These are phyloP conservation scores for Lactifluus volemus DNA, from an alignment of 768 basidiomycete species.

Conservation along the genomic window DNA sequence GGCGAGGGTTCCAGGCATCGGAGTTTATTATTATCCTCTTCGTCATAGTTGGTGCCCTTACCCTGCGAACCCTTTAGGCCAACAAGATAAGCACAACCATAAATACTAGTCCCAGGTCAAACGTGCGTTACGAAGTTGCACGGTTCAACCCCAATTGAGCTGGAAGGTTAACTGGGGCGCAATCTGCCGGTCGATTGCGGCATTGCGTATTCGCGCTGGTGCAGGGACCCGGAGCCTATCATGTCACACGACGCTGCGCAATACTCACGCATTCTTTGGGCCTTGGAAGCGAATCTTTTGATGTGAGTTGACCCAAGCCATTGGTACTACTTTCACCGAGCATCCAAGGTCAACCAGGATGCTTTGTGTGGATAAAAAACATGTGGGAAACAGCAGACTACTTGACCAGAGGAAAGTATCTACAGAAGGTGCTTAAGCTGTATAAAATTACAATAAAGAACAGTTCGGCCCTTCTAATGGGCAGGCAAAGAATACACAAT, in stretches of 20 bases:
- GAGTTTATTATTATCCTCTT: slow-evolving; percentile 1
- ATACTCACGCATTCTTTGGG: background rate
- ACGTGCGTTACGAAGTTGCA: background rate
- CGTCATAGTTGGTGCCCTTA: slow-evolving; percentile 11
- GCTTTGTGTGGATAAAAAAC: background rate
- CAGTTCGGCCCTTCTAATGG: background rate
- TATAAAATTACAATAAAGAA: background rate
- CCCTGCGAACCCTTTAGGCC: background rate
- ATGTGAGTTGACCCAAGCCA: background rate
- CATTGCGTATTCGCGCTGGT: slow-evolving; percentile 1
- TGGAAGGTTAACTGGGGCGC: background rate
- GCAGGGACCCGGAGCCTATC: background rate
- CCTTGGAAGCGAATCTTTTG: background rate
- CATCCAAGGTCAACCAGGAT: background rate
- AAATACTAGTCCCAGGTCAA: background rate
- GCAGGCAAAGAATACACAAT: background rate
- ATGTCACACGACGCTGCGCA: background rate
- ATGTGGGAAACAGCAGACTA: background rate
- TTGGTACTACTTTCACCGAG: background rate
- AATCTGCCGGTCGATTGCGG: slow-evolving; percentile 1
- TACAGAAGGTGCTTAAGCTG: background rate
- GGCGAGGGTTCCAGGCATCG: slow-evolving; percentile 7
- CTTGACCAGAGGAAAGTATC: too few relatives aligned
- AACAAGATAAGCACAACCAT: slow-evolving; percentile 7
- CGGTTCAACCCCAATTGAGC: background rate